Evolutionary conservation across 2,329 filamentous ascomycete species (phyloP), one percentile per base, ranked within the genome.

Genomic region (Colletotrichum viniferum): DNA sequence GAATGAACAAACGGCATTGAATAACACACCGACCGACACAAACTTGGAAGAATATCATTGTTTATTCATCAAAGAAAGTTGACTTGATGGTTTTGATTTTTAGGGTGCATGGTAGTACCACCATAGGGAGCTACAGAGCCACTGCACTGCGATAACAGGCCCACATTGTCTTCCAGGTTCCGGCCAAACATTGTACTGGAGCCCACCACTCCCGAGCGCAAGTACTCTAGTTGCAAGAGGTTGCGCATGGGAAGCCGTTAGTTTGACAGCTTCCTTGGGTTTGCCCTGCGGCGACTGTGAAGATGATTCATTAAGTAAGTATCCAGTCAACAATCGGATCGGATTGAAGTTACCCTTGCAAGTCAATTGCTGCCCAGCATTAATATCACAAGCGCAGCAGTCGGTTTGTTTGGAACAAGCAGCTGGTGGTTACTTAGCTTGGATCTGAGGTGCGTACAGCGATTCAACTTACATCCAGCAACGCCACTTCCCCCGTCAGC

Each of bases 21-120:
- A 5, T 5, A 43, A 2, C 8, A 18, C 36, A 18, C 9, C 0
- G 1, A 5, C 0, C 1, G 16, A 10, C 16, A 9, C 16, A 18
- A 18, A 43, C 0, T 18, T 43, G 36, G 36, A 18, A 18, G 36
- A 18, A 4, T 10, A 18, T 43, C 3, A 9, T 43, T 43, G 16
- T 5, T 18, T 18, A 5, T 43, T 9, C 36, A 18, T n/a, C n/a
- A n/a, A 38, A 4, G 14, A 38, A 38, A 38, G 4, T 38, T 5
- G 16, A 43, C 1, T 5, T 43, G 36, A 43, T 43, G 36, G 16
- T 18, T 18, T 43, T 43, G 4, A 43, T 18, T 18, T 43, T 0
- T 9, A 18, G 36, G 16, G 18, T 43, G 16, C 2, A 43, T 18
- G 36, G 36, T 43, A 5, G 8, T 18, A 16, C 36, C 10, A 18